Base-by-base conservation (phyloP, 495 filamentous ascomycete genomes). In the Xylaria sp. region DNA sequence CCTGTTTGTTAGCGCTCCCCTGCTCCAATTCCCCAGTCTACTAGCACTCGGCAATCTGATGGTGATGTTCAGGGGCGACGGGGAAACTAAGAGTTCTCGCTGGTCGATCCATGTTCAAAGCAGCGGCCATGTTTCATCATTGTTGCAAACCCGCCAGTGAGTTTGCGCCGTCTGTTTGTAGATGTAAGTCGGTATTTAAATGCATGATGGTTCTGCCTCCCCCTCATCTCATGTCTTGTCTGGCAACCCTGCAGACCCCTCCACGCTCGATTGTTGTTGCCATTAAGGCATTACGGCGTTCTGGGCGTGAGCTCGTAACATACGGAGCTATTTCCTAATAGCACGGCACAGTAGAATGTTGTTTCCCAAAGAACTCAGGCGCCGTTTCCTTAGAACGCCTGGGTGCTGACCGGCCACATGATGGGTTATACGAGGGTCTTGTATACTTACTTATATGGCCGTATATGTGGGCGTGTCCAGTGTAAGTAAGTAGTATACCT, bases 31-130 rank as follows among this genome's bases (percentile, higher is more conserved):
- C 57, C 57, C 57, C 57, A 53, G 50, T 35, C 37, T 59, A 33
- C 11, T 37, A 59, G 57, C 57, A 35, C n/a, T 59, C 59, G 59
- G 59, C 59, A 62, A 62, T 62, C 59, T 62, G 59, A 59, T 62
- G 21, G 59, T 29, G 74, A 76, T 76, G 67, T 72, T 76, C 72
- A 76, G 74, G 74, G 72, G 72, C 46, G 74, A 74, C 71, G 69
- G 70, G 63, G 19, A 6, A 43, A 15, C 37, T 19, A 41, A 43
- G 26, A 43, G 26, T 43, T 29, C 37, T 76, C 74, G 50, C 44
- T 52, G 21, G 61, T 69, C 70, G 62, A 55, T 71, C 72, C 74
- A 71, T 71, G 59, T 66, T 71, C 62, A 69, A 63, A 69, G 69
- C 3, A 61, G 62, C 58, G 19, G 57, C 43, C 67, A n/a, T 67